Evolutionary conservation across 2,329 filamentous ascomycete genomes (phyloP), one percentile per base, ranked within the genome.

Genomic region (Salinomyces thailandicus): DNA sequence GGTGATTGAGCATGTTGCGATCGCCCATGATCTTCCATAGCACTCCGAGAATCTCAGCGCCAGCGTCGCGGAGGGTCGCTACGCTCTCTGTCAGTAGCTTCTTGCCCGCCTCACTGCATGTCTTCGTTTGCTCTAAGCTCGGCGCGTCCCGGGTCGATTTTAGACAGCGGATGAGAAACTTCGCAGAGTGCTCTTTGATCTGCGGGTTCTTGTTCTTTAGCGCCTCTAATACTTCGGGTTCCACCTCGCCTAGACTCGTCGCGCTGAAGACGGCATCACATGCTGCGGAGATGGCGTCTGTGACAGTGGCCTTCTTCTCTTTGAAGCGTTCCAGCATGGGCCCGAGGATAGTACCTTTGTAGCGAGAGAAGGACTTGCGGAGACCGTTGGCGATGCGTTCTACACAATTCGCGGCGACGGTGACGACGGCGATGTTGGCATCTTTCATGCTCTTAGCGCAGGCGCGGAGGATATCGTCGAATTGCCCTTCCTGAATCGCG

Each of bases 21-120:
- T 98, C 93, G 28, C 91, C 89, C 66, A 96, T 84, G 37, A 98
- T 96, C 66, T 96, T 98, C 91, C 95, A 96, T 33, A 98, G 62
- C 0, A 87, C 94, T 45, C 93, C 91, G 3, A 98, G 68, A 20
- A 91, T 79, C 60, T 98, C 91, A 11, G 87, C 87, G 58, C 87
- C 91, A 18, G 85, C 86, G 33, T 89, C 81, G 62, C 91, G 77
- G 41, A 93, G 75, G 3, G 73, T 79, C 50, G 93, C 87, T 48
- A 79, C 87, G 0, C 85, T 89, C 57, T 98, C 91, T 0, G 87
- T 80, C 12, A 98, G 69, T 5, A 96, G 68, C 60, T 94, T 96
- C 54, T 89, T 95, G 18, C 78, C 79, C 1, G 78, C 75, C 51
- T 96, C 91, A n/a, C 86, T 84, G 36, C 96, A 85, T 5, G 75